These are phyloP conservation scores for Croton laevigatus DNA, from an alignment of 441 rosid species.

Conservation along the genomic window DNA sequence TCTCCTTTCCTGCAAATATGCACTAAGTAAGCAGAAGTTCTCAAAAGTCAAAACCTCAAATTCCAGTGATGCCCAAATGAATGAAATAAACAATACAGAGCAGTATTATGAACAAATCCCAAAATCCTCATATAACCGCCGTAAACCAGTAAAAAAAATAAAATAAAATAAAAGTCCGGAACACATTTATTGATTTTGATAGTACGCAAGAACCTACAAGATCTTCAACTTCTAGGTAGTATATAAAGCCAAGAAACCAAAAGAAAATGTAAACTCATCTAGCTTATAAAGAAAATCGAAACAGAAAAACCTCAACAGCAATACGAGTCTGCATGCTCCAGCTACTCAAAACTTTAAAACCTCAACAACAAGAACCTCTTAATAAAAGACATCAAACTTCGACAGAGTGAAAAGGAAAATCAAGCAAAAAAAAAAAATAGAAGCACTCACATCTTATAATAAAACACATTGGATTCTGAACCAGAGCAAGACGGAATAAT, in stretches of 20 bases:
- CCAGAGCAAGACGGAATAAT: conserved; percentile 39
- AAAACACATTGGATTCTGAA: conserved; percentile 44
- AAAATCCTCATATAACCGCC: neutral
- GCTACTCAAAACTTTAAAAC: neutral
- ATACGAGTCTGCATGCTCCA: neutral
- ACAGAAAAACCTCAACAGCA: neutral
- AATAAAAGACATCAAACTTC: neutral
- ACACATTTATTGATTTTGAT: neutral
- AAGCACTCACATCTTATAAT: conserved; percentile 32
- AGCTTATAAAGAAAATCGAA: neutral
- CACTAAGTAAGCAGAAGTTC: neutral
- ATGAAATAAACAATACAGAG: neutral
- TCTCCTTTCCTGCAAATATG: conserved; percentile 34
- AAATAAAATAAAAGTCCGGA: neutral
- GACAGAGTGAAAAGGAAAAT: neutral
- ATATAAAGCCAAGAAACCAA: neutral
- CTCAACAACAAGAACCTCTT: neutral
- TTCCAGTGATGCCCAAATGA: neutral
- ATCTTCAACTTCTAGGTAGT: neutral
- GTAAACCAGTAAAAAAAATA: neutral
- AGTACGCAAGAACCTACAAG: neutral
- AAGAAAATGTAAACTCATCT: neutral
- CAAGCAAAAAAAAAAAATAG: neutral
- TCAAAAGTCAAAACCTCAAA: neutral
- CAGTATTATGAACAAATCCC: neutral